Base-by-base conservation (phyloP, 1,139 yeast species). In the Zygosaccharomyces pseudobailii region DNA sequence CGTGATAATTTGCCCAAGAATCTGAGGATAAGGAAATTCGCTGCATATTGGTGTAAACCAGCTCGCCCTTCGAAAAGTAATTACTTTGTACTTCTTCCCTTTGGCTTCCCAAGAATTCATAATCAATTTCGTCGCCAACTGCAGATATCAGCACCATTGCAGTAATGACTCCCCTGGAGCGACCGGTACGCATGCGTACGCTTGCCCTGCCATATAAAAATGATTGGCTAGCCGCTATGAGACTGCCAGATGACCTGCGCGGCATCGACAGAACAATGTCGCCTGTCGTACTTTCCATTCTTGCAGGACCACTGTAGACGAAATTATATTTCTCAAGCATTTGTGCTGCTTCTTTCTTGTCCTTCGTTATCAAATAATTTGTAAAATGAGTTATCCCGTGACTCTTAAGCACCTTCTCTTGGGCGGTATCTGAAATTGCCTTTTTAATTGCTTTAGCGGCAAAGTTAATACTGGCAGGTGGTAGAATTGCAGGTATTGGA, bases 61-160 rank as follows among this genome's bases (percentile, higher is more conserved):
- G 72, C 32, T 75, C 71, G 58, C 95, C 97, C 59, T 84, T 84
- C 59, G 78, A 79, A 70, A 86, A 89, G 73, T 68, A 89, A 70
- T 90, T 90, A 19, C 89, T 71, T 71, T 90, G 94, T 0, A 84
- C 87, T 38, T 68, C 61, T 17, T 73, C 72, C 55, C 85, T 71
- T 59, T 85, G 79, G 58, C 78, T 76, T 46, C 97, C 97, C 45
- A 88, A 79, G 55, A 82, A 84, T 70, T 90, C 97, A 63, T 72
- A 84, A 75, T 90, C 97, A 58, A 90, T 78, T 72, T 90, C 97
- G 70, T 90, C 97, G 67, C 87, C 85, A 38, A 86, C 87, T 56
- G 87, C 87, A 1, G 95, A 86, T 70, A 83, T 86, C 49, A 88
- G 69, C 59, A 89, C 89, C 57, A 85, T 79, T 17, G 96, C 94